Evolutionary conservation across 106 monocot genomes (phyloP).

Genomic region (Dendrobium catenatum): DNA sequence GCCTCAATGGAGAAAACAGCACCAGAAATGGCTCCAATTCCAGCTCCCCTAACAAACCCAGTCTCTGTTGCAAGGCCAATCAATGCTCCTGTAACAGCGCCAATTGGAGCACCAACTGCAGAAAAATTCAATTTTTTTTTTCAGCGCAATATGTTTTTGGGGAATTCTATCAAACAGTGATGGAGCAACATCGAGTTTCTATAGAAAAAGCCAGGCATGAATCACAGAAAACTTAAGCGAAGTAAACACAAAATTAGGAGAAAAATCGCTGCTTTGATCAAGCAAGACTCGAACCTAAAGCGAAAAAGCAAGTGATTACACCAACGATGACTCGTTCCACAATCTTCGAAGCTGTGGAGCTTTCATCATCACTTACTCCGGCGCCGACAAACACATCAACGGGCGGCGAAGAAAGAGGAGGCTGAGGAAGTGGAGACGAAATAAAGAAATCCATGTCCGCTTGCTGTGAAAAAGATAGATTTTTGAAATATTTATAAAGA

Average conservation of each 20-base stretch:
- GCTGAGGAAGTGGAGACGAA: background rate
- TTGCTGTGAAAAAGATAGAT: background rate
- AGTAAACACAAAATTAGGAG: background rate
- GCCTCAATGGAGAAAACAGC: slow-evolving; percentile 86
- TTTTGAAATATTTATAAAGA: slow-evolving; percentile 7
- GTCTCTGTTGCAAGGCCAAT: slow-evolving; percentile 81
- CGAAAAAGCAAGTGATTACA: slow-evolving; percentile 43
- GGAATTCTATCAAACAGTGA: slow-evolving; percentile 1
- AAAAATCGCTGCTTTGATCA: background rate
- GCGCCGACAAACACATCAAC: background rate
- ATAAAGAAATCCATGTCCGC: background rate
- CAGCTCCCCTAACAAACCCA: slow-evolving; percentile 69
- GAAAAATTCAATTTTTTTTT: background rate
- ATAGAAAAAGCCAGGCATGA: background rate
- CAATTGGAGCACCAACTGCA: slow-evolving; percentile 68
- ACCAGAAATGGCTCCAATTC: slow-evolving; percentile 80
- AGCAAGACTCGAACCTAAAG: slow-evolving; percentile 28
- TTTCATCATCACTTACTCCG: background rate
- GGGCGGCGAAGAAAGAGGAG: background rate
- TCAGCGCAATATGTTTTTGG: background rate
- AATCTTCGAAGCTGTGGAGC: slow-evolving; percentile 21
- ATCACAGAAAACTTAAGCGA: background rate
- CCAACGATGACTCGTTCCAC: slow-evolving; percentile 27
- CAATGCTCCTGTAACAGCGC: slow-evolving; percentile 69
- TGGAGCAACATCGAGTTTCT: background rate